Conservation (phyloP, 2,329 filamentous ascomycete species). For the Alternaria angustiovoidea region DNA sequence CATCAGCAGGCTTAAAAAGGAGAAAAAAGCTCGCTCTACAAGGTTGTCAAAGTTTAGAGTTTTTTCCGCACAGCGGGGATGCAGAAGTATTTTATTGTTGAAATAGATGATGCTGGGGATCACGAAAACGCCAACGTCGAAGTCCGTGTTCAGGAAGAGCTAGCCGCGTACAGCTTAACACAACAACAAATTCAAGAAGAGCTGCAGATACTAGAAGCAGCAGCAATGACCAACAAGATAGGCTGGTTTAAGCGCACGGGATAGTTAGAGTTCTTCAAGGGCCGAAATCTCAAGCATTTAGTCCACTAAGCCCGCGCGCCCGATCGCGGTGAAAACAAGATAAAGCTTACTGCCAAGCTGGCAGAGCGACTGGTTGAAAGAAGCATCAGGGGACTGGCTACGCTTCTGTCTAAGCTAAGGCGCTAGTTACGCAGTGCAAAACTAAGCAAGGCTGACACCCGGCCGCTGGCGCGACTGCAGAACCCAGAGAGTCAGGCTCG, state of each 20-base stretch:
- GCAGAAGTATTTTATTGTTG: neutral
- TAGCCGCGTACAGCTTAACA: too few species aligned
- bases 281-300: conserved; percentile 3
- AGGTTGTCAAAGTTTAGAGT: too few species aligned
- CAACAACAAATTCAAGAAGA: too few species aligned
- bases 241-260: conserved; percentile 15
- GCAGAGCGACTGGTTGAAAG: conserved; percentile 9
- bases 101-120: too few species aligned
- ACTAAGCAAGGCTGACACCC: conserved; percentile 2
- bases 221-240: conserved; percentile 13
- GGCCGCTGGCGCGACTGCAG: conserved; percentile 15
- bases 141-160: too few species aligned
- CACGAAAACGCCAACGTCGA: too few species aligned
- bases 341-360: neutral
- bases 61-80: too few species aligned
- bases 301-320: neutral
- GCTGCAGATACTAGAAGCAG: conserved; percentile 2
- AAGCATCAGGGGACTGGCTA: conserved; percentile 2
- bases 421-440: conserved; percentile 15
- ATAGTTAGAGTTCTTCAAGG: neutral
- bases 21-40: too few species aligned
- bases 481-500: conserved; percentile 22
- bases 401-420: conserved; percentile 7
- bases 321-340: neutral
- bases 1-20: too few species aligned